These are phyloP conservation scores for Tagetes erecta DNA, from an alignment of 129 eudicot genomes.

Conservation along the genomic window DNA sequence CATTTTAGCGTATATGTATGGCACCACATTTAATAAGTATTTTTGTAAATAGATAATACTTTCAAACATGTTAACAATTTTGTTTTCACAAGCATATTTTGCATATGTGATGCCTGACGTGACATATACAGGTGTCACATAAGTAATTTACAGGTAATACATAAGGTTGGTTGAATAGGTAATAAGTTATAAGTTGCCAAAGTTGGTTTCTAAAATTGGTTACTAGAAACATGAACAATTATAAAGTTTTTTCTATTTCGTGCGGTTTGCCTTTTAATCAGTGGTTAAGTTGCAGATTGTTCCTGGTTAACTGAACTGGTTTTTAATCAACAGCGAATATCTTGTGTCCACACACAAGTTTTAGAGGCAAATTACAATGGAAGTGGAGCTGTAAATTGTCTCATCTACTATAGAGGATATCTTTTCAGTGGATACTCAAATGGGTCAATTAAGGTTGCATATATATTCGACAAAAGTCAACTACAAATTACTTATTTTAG, in stretches of 20 bases:
- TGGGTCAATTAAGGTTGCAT: constrained; percentile 70
- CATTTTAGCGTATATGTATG: not conserved
- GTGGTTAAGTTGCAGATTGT: constrained; percentile 55
- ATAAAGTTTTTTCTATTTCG: not conserved
- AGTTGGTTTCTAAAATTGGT: not conserved
- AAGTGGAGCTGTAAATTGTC: constrained; percentile 79
- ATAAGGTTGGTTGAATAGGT: not conserved
- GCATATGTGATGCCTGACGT: not conserved
- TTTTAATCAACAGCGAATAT: constrained; percentile 56
- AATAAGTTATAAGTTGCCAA: not conserved
- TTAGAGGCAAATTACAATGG: constrained; percentile 54
- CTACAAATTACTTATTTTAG: not conserved
- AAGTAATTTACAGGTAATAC: not conserved
- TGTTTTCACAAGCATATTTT: not conserved
- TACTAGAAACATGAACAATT: not conserved
- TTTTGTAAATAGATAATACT: not conserved
- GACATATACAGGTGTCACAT: not conserved
- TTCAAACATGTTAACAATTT: not conserved
- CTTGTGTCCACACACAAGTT: constrained; percentile 82
- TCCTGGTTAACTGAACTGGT: constrained; percentile 21
- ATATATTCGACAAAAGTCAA: constrained; percentile 14
- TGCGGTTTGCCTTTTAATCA: constrained; percentile 37
- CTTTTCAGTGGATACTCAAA: constrained; percentile 76
- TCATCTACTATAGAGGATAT: constrained; percentile 70
- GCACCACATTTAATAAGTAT: too few species aligned